Evolutionary conservation across 345 rosid genomes (phyloP).

Genomic region (Sonneratia alba): DNA sequence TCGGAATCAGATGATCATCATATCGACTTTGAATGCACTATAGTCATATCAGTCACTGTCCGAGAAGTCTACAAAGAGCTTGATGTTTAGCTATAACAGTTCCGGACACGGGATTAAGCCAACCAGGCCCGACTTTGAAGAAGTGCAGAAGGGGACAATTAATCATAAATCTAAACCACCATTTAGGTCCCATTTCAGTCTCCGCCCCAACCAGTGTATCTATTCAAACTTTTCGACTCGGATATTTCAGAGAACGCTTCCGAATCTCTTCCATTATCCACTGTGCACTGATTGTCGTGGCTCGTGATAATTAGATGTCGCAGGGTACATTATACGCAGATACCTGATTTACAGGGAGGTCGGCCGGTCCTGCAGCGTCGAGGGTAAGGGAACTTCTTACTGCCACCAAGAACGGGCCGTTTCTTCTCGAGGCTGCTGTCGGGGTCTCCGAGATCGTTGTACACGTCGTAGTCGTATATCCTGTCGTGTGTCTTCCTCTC

Average conservation of each 20-base stretch:
- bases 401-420: slow-evolving; percentile 38
- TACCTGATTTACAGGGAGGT: slow-evolving; percentile 19
- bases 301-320: not conserved
- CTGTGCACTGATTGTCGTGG: not conserved
- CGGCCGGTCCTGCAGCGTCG: slow-evolving; percentile 47
- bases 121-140: too few relatives aligned
- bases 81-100: too few relatives aligned
- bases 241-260: not conserved
- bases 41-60: too few relatives aligned
- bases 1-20: too few relatives aligned
- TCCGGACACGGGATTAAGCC: too few relatives aligned
- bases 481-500: slow-evolving; percentile 45
- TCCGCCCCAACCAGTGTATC: too few relatives aligned
- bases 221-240: not conserved
- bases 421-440: slow-evolving; percentile 17
- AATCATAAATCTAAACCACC: too few relatives aligned
- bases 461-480: slow-evolving; percentile 69
- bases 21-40: too few relatives aligned
- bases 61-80: too few relatives aligned
- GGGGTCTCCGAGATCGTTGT: slow-evolving; percentile 71
- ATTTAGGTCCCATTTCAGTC: too few relatives aligned
- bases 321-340: too few relatives aligned
- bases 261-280: not conserved
- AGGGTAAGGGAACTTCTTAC: slow-evolving; percentile 35
- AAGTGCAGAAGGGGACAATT: too few relatives aligned